Base-by-base conservation (phyloP, 192 early-diverging fungal species). In the Jimgerdemannia lactiflua region DNA sequence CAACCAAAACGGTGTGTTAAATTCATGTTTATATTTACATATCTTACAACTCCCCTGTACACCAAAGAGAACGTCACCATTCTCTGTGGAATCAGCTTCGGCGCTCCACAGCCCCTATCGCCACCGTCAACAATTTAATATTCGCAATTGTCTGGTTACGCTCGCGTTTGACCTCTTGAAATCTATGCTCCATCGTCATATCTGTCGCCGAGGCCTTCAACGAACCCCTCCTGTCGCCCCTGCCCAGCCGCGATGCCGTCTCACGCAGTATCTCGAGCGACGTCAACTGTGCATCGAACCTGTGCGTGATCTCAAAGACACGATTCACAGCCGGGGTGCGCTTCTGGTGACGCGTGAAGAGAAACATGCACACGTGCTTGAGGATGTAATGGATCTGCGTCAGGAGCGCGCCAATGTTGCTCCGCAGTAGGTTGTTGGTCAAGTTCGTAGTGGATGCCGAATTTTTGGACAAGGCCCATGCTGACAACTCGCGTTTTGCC, bases 311-410 rank as follows among this genome's bases (percentile, higher is more conserved):
- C 49, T 74, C 73, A 67, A 74, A 19, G 7, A 41, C 64, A 4
- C 68, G 40, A 20, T 63, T 65, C 7, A 74, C 64, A 40, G 29
- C 64, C 11, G 17, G 8, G 17, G 43, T 65, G 14, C 42, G 42
- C 54, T 3, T 71, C 14, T 71, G 17, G n/a, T 65, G 40, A 39
- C 59, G 40, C 29, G 3, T 29, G 42, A 74, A 74, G 9, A 74
- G 49, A 19, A 20, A 65, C 10, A 74, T 42, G 7, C 42, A 74
- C 1, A 43, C 44, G 40, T 43, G 44, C 68, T 74, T 74, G 42
- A 74, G 43, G 44, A 74, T 67, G 68, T 66, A 74, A 74, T 74
- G 65, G 20, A 74, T 17, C 66, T 74, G 19, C 9, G 42, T 63
- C 39, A 74, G 66, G 42, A 74, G 59, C 18, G 17, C 42, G 9